A percentile compares a stretch with the other conserved stretches of the same genome.
Conservation (phyloP, 1,139 yeast genomes). For the Geotrichum restrictum region DNA sequence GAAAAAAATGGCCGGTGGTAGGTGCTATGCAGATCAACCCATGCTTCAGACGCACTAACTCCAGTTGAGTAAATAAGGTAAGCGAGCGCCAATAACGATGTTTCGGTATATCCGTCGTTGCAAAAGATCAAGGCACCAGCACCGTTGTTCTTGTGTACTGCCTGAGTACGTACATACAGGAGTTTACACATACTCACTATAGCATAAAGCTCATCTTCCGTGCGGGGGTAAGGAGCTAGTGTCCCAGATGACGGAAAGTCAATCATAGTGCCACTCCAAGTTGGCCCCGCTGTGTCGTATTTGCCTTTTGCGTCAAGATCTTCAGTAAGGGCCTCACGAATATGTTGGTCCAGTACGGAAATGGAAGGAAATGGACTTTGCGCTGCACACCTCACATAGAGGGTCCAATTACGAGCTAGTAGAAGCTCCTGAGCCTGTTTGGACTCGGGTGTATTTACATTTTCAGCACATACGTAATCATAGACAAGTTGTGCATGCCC, state of each 20-base stretch:
- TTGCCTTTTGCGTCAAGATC: conserved; percentile 7
- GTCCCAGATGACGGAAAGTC: conserved; percentile 79
- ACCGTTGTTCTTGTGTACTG: conserved; percentile 24
- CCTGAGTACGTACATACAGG: conserved; percentile 33
- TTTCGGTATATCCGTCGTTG: conserved; percentile 90
- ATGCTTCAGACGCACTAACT: conserved; percentile 46
- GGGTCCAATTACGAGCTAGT: conserved; percentile 35
- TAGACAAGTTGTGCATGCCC: conserved; percentile 28
- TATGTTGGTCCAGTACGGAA: conserved; percentile 30
- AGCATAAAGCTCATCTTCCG: conserved; percentile 29
- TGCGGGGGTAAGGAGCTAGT: conserved; percentile 26
- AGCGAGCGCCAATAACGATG: conserved; percentile 67
- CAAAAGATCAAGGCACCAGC: conserved; percentile 57
- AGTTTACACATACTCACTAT: conserved; percentile 36
- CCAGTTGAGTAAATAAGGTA: conserved; percentile 67
- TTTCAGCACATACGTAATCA: conserved; percentile 13
- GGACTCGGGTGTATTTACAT: conserved; percentile 2
- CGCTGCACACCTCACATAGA: conserved; percentile 44
- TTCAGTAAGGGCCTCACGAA: conserved; percentile 26
- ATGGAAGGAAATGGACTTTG: conserved; percentile 54
- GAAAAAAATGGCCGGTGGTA: conserved; percentile 79
- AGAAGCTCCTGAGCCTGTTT: conserved; percentile 5
- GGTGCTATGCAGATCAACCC: conserved; percentile 55
- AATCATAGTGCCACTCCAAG: conserved; percentile 32
- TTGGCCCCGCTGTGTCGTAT: not conserved